phyloP scores from a whole-genome alignment of 805 yeast species.

The Ogataea glucozyma region DNA sequence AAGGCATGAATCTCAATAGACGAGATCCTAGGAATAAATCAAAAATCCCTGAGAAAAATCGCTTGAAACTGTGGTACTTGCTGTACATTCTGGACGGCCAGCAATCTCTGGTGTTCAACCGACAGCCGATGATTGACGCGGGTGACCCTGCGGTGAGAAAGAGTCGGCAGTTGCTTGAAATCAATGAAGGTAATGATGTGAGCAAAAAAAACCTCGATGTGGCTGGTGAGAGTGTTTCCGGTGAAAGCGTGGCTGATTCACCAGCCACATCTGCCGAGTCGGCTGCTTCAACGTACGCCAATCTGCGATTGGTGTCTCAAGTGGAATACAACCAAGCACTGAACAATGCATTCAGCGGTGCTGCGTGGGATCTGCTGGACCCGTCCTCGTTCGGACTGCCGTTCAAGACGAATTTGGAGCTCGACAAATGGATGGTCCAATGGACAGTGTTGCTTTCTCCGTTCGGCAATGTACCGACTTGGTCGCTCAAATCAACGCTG shows the following conservation, averaged over 20 bases:
- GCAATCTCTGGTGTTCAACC: constrained; percentile 59
- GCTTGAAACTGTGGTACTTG: constrained; percentile 65
- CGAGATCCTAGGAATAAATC: constrained; percentile 14
- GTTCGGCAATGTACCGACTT: constrained; percentile 47
- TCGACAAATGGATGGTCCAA: constrained; percentile 79
- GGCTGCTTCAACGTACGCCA: constrained; percentile 37
- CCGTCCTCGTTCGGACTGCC: constrained; percentile 69
- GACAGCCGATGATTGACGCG: constrained; percentile 54
- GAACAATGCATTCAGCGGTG: constrained; percentile 54
- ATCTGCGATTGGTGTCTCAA: constrained; percentile 64
- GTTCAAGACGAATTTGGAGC: constrained; percentile 61
- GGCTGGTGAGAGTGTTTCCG: no score
- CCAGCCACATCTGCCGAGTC: no score
- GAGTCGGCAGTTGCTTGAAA: constrained; percentile 40
- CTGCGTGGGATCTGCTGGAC: constrained; percentile 60
- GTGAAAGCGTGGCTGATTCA: no score
- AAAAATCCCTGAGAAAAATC: constrained; percentile 39
- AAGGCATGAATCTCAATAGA: constrained; percentile 47
- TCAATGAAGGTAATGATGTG: no score
- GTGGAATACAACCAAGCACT: constrained; percentile 68
- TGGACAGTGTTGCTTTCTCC: constrained; percentile 74
- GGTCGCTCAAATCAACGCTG: constrained; percentile 71
- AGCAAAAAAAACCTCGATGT: no score
- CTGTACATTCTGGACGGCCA: constrained; percentile 68
- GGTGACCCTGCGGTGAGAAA: constrained; percentile 46